Base-by-base conservation (phyloP, 164 flowering plant species). In the Magnolia sinica region DNA sequence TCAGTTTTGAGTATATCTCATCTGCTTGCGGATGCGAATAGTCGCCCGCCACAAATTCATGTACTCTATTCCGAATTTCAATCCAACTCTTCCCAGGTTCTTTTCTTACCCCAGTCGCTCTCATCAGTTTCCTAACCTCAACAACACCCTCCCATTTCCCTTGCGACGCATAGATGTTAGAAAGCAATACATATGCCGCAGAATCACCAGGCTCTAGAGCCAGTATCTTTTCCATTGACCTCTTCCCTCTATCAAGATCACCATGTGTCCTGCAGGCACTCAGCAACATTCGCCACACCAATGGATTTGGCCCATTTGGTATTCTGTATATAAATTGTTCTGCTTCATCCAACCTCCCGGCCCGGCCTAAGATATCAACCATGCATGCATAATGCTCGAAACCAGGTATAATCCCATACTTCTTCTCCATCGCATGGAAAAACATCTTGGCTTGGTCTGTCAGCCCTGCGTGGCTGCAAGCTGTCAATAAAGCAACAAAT, bases 111-210 rank as follows among this genome's bases (percentile, higher is more conserved):
- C 76, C 76, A 50, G 68, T 76, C 58, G 76, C 82, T 73, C 70
- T 79, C 78, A 68, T 79, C 76, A 75, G 51, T 16, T 72, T 75
- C 31, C 73, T 71, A 9, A 71, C 63, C 73, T 72, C 52, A 19
- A 45, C 58, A 70, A 45, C 80, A 64, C 59, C 83, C 68, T 71
- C 73, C 83, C 78, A 66, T 13, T 20, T 74, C 19, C 76, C 80
- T n/a, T 50, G 55, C 13, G 73, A 74, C 49, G 83, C 76, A 50
- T 81, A 77, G 55, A 81, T 74, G 67, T 81, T 77, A 65, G 83
- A 81, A 51, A 81, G 73, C 50, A 81, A 61, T 23, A 81, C 78
- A 74, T 74, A 77, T 22, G 80, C 72, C 8, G 74, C 83, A 51
- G 70, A 70, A 66, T 81, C 76, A 70, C 68, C 55, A 14, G 78